Percentiles rank a stretch among this genome's conserved stretches.
These are phyloP conservation scores for Ceratopteris richardii DNA, from an alignment of 75 land plant genomes.

Conservation along the genomic window DNA sequence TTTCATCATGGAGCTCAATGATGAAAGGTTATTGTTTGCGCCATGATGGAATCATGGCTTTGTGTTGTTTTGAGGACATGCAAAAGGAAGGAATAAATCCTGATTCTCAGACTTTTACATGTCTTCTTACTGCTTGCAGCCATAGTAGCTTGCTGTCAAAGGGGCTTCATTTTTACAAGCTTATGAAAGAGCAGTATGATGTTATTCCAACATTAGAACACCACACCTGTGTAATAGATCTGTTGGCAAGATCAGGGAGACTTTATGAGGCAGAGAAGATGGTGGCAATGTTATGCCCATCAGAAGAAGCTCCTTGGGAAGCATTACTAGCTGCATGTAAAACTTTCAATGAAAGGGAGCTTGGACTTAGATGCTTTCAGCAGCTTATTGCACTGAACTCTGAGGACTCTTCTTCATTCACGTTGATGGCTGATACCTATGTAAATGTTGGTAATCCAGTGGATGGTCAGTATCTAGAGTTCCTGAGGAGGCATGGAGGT, in stretches of 20 bases:
- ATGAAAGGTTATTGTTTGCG: slow-evolving; percentile 14
- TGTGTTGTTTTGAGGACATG: slow-evolving; percentile 13
- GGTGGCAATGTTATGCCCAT: slow-evolving; percentile 1
- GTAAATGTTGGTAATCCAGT: neutral
- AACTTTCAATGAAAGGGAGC: neutral
- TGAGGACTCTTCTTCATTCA: neutral
- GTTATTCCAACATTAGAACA: slow-evolving; percentile 15
- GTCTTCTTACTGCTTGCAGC: slow-evolving; percentile 18
- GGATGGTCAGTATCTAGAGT: neutral
- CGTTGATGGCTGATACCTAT: neutral
- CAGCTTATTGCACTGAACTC: neutral
- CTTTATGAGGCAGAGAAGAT: slow-evolving; percentile 8
- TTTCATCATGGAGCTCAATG: slow-evolving; percentile 16
- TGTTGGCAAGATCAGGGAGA: slow-evolving; percentile 11
- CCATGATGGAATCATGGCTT: slow-evolving; percentile 10
- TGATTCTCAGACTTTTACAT: slow-evolving; percentile 11
- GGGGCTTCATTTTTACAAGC: slow-evolving; percentile 10
- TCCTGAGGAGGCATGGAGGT: neutral
- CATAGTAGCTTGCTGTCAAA: slow-evolving; percentile 5
- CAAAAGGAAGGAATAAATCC: slow-evolving; percentile 5
- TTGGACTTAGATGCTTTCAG: slow-evolving; percentile 3
- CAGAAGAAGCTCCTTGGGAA: neutral
- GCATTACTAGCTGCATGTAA: slow-evolving; percentile 8
- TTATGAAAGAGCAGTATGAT: slow-evolving; percentile 7
- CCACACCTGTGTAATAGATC: slow-evolving; percentile 17